These are phyloP conservation scores for Escovopsis sp. DNA, from an alignment of 2,329 filamentous ascomycete genomes.

Conservation along the genomic window DNA sequence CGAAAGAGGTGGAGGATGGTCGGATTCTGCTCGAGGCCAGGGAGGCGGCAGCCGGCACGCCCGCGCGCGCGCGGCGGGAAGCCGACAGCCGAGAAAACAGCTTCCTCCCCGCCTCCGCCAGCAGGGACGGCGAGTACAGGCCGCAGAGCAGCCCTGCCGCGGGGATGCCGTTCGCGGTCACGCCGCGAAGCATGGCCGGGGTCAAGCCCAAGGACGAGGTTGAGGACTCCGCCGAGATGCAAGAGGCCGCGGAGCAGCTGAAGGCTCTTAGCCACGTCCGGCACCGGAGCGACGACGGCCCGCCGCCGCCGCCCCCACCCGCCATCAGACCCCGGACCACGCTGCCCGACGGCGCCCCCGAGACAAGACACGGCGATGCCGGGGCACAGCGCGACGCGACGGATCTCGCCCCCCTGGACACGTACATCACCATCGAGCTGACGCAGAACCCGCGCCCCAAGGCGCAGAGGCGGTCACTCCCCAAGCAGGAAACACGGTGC, in stretches of 20 bases:
- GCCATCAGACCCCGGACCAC: slow-evolving; percentile 22
- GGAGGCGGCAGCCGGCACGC: slow-evolving; percentile 26
- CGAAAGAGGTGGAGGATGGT: slow-evolving; percentile 41
- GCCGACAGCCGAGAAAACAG: slow-evolving; percentile 12
- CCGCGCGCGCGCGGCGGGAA: slow-evolving; percentile 15
- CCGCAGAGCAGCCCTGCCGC: slow-evolving; percentile 15
- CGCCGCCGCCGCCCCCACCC: neutral
- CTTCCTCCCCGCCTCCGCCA: slow-evolving; percentile 10
- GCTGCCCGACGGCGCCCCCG: slow-evolving; percentile 23
- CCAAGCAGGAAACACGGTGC: slow-evolving; percentile 48
- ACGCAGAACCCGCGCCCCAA: slow-evolving; percentile 23
- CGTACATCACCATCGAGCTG: slow-evolving; percentile 11
- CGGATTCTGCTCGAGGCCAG: slow-evolving; percentile 41
- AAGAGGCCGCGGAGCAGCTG: slow-evolving; percentile 51
- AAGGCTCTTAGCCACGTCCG: slow-evolving; percentile 51
- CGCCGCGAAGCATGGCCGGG: slow-evolving; percentile 7
- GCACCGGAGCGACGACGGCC: slow-evolving; percentile 33
- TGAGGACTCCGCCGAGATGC: slow-evolving; percentile 54
- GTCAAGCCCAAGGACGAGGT: slow-evolving; percentile 21
- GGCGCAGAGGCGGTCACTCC: slow-evolving; percentile 30
- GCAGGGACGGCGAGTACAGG: slow-evolving; percentile 13
- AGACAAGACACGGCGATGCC: slow-evolving; percentile 13
- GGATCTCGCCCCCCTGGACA: slow-evolving; percentile 6
- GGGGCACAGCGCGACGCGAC: slow-evolving; percentile 8
- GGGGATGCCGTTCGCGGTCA: slow-evolving; percentile 8